phyloP scores from a whole-genome alignment of 2,329 filamentous ascomycete species.

The Zasmidium cellare region DNA sequence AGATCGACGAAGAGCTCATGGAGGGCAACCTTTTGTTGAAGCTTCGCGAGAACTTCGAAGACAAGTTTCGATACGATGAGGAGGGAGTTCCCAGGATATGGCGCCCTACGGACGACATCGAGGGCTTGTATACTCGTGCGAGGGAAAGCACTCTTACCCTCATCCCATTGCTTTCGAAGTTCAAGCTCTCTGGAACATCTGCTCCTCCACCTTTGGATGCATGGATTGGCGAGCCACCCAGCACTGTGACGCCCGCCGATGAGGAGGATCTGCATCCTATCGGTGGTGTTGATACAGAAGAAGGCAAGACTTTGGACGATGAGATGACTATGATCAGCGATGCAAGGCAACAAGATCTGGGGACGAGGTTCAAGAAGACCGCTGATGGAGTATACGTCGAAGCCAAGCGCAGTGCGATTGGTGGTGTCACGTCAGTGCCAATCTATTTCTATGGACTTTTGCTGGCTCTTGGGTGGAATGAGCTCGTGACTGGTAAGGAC shows the following conservation, averaged over 20 bases:
- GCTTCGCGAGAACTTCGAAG: constrained; percentile 96
- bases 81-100: constrained; percentile 93
- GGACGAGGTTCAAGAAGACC: constrained; percentile 95
- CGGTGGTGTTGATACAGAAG: constrained; percentile 87
- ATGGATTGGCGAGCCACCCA: constrained; percentile 79
- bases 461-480: constrained; percentile 95
- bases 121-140: constrained; percentile 88
- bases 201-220: constrained; percentile 76
- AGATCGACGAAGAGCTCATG: constrained; percentile 96
- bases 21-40: constrained; percentile 95
- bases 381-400: constrained; percentile 98
- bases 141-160: constrained; percentile 88
- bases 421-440: constrained; percentile 89
- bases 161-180: constrained; percentile 83
- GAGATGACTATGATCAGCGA: constrained; percentile 95
- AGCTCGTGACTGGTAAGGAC: constrained; percentile 82
- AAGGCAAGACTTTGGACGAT: constrained; percentile 86
- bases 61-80: constrained; percentile 98
- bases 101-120: constrained; percentile 95
- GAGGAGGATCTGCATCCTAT: constrained; percentile 89
- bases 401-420: constrained; percentile 94
- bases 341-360: constrained; percentile 84
- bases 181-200: constrained; percentile 73
- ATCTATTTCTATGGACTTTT: constrained; percentile 91
- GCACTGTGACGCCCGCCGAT: constrained; percentile 73